Evolutionary conservation across 805 yeast genomes (phyloP), one percentile per base, ranked within the genome.

Genomic region (Kuraishia borneana): DNA sequence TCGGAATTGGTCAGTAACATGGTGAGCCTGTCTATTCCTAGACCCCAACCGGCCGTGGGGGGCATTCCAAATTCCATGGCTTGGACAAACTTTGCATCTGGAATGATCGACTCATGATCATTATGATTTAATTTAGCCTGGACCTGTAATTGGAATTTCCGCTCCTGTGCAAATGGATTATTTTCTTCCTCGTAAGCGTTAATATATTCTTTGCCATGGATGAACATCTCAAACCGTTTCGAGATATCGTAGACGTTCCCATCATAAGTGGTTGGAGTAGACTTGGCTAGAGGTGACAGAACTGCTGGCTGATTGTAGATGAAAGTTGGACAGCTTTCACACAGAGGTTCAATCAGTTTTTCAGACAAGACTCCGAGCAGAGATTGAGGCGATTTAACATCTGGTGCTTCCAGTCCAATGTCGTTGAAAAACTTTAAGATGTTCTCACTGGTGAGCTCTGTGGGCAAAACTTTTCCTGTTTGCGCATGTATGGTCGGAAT

Each of bases 181-280:
- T 92, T 92, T 50, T 92, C 97, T 55, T 92, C 99, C 45, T 92
- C 98, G 51, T 92, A 92, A 0, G 97, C 95, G 52, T 92, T 92
- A 18, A 80, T 82, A 41, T 76, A 78, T 54, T 92, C 99, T 41
- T 69, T 68, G 0, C 92, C 88, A 29, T 68, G 58, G 36, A 92
- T 76, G 48, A 83, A 87, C 31, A 92, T 54, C 57, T 92, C 98
- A 50, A 89, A 92, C 32, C 98, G 56, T 31, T 73, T 65, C 0
- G 94, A 78, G 3, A 68, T 49, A 7, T 59, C 63, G 36, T 58
- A 64, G 2, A 36, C 40, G 12, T 48, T 44, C 28, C 49, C 47
- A 6, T 52, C 54, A 39, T 62, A 60, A 1, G 33, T 34, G 14
- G 54, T 43, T 17, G 18, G 31, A 0, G 61, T 49, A 0, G 89